Evolutionary conservation across 2,329 filamentous ascomycete genomes (phyloP), one percentile per base, ranked within the genome.

Genomic region (Fusarium tricinctum): DNA sequence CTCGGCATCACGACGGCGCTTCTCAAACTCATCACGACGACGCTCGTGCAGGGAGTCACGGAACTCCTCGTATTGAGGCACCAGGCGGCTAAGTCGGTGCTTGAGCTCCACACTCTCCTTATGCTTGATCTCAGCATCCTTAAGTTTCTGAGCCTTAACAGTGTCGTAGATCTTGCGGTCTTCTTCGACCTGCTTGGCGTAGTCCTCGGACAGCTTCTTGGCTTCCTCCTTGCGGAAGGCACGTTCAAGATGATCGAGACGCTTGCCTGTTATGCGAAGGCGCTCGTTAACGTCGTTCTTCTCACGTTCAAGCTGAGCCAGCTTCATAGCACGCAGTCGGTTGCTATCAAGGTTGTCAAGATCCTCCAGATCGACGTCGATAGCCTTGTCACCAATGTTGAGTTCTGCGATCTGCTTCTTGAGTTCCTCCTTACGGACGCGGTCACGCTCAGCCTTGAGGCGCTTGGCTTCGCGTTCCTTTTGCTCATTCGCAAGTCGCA

Each of bases 201-300:
- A 97, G 76, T 99, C 96, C 50, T 90, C 89, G 59, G 89, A 84
- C 61, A 98, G 84, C 81, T 97, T 95, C 88, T 97, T 97, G 76
- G 91, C 83, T 81, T 99, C 96, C 82, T 98, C 96, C 79, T 95
- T 93, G 75, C 96, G 91, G 87, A 97, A 97, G 38, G 96, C 96
- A 83, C 96, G 92, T 85, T 99, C 96, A 74, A 99, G 84, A 82
- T 99, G 95, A 78, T 99, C 96, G 75, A 97, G 92, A 69, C 96
- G 92, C 88, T 97, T 98, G 79, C 92, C 93, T 63, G 94, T 97
- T 74, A 97, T 89, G 74, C 94, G 91, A 53, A 98, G 88, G 78
- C 92, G 93, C 82, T 97, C 94, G 69, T 92, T 93, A 72, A 97
- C 90, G 77, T 96, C 94, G 76, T 95, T 97, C 91, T 98, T 99